Base-by-base conservation (phyloP, 257 asterid species). In the Cynanchum wilfordii region DNA sequence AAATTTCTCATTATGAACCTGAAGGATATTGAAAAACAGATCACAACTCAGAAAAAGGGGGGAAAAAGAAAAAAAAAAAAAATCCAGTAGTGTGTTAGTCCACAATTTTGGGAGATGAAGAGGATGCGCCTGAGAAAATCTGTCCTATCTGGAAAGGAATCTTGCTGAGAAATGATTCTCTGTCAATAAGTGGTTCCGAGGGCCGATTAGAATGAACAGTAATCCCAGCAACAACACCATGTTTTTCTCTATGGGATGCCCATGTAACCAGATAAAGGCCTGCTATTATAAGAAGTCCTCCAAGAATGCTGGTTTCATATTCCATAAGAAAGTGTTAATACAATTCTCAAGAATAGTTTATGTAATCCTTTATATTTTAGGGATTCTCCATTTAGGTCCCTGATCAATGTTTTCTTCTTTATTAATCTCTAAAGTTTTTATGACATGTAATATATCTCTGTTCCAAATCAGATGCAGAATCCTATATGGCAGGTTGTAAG, bases 241-340 rank as follows among this genome's bases (percentile, higher is more conserved):
- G 88, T 77, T 38, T 86, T 69, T 88, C 97, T 77, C 84, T 79
- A 76, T 82, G 73, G 10, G 99, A 89, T 66, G 96, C 97, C 97
- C 97, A 91, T 13, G 99, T 95, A 67, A 95, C 97, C 88, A 88
- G 57, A 85, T 91, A 94, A 72, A 94, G 97, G 74, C 99, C 99
- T 12, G 85, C 92, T 69, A 91, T 82, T 36, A 94, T 90, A 57
- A 94, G 83, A 75, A 85, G 58, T 55, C 98, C 99, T 79, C 99
- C 98, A 10, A 90, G 38, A 73, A 95, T 84, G 86, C 98, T 94
- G 98, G 73, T 79, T 75, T 42, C 55, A 74, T 45, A 17, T 38
- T 10, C 13, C 68, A 1, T 6, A 49, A 42, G 3, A 42, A 56
- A 66, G 65, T 49, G 65, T 40, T 13, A 77, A 25, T 6, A 67